These are phyloP conservation scores for Polytolypa hystricis DNA, from an alignment of 2,329 filamentous ascomycete genomes.

Conservation along the genomic window DNA sequence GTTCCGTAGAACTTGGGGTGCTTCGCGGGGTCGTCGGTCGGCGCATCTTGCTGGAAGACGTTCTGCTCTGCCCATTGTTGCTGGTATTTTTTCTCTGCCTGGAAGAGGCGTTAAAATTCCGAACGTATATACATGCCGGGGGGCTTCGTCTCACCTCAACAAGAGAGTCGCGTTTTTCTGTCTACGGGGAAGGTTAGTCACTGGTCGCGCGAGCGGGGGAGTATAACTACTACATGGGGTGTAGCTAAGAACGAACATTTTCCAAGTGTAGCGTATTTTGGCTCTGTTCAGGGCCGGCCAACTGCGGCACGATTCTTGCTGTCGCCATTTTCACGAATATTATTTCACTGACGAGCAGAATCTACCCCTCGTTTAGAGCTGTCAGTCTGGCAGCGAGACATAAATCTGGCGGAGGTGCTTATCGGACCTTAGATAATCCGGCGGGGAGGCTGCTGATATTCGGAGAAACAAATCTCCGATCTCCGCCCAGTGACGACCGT, in stretches of 20 bases:
- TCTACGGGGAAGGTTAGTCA: too few species aligned
- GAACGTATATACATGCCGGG: too few species aligned
- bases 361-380: too few species aligned
- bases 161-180: slow-evolving; percentile 75
- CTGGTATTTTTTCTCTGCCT: slow-evolving; percentile 93
- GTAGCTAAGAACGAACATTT: slow-evolving; percentile 33
- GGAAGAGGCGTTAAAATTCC: too few species aligned
- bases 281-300: too few species aligned
- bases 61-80: slow-evolving; percentile 64
- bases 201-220: slow-evolving; percentile 12
- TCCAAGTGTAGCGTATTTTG: slow-evolving; percentile 57
- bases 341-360: too few species aligned
- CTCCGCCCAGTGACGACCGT: too few species aligned
- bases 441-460: neutral
- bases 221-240: slow-evolving; percentile 11
- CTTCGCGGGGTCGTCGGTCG: slow-evolving; percentile 67
- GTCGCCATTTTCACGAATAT: too few species aligned
- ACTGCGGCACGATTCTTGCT: too few species aligned
- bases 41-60: slow-evolving; percentile 79
- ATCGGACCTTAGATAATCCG: neutral
- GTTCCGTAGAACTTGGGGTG: slow-evolving; percentile 85
- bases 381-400: too few species aligned
- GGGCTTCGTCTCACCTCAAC: too few species aligned
- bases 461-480: too few species aligned
- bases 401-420: neutral